phyloP scores from a whole-genome alignment of 2,329 filamentous ascomycete species.

The Neonectria faginata region DNA sequence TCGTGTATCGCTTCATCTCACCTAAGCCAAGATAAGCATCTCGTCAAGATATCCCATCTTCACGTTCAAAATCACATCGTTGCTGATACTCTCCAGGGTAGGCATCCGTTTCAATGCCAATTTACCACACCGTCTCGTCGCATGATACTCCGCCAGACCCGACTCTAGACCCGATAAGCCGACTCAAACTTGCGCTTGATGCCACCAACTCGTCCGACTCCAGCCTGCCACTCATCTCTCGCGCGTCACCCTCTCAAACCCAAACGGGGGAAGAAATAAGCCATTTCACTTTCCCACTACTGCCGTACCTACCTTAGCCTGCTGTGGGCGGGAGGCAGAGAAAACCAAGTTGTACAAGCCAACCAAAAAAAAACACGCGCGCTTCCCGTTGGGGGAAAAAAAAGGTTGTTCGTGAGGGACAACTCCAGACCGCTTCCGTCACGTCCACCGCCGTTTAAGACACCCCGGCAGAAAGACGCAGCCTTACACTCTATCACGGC shows the following conservation, averaged over 20 bases:
- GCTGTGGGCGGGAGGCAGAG: background rate
- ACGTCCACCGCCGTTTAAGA: conserved; percentile 20
- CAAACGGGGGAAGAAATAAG: background rate
- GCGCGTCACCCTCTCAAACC: conserved; percentile 1
- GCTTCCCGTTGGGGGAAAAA: conserved; percentile 16
- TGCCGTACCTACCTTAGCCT: conserved; percentile 9
- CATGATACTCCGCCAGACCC: background rate
- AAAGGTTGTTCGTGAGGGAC: conserved; percentile 4
- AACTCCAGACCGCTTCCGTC: conserved; percentile 15
- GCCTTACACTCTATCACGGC: background rate
- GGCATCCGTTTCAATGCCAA: background rate
- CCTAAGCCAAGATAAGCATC: background rate
- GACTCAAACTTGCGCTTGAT: conserved; percentile 30
- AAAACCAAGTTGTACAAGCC: background rate
- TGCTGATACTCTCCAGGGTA: conserved; percentile 10
- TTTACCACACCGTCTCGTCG: too few species aligned
- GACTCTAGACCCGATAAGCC: background rate
- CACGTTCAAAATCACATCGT: background rate
- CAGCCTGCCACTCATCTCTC: conserved; percentile 12
- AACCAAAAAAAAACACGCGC: conserved; percentile 4
- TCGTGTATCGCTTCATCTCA: background rate
- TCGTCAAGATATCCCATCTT: background rate
- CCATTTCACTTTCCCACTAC: conserved; percentile 5
- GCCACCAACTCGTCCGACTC: conserved; percentile 20
- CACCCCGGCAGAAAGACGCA: background rate